Evolutionary conservation across 345 rosid species (phyloP).

Genomic region (Eucalyptus cloeziana): DNA sequence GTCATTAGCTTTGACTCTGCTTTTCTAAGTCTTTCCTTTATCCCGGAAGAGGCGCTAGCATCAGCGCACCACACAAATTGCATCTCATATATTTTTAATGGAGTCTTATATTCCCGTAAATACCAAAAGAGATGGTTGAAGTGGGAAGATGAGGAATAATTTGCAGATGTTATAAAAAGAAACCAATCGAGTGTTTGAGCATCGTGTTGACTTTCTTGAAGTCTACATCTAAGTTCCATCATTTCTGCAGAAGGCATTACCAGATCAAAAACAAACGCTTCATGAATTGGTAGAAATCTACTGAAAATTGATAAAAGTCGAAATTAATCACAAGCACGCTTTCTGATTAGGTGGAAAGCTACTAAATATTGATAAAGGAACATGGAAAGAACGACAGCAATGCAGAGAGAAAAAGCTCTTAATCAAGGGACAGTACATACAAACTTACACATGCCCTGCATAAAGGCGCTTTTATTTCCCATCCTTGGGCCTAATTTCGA

Average conservation of each 20-base stretch:
- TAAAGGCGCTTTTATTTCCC: neutral
- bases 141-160: too few relatives aligned
- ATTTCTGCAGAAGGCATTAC: neutral
- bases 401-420: neutral
- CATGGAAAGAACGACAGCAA: neutral
- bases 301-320: accelerated
- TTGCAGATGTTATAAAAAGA: neutral
- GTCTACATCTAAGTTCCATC: neutral
- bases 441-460: neutral
- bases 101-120: too few relatives aligned
- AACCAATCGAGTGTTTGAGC: neutral
- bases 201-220: neutral
- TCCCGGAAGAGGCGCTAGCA: too few relatives aligned
- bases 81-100: too few relatives aligned
- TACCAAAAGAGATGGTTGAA: too few relatives aligned
- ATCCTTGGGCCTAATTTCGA: slow-evolving; percentile 24
- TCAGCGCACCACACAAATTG: too few relatives aligned
- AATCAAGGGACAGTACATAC: neutral
- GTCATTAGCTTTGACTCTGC: too few relatives aligned
- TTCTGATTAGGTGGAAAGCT: neutral
- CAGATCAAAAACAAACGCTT: too few relatives aligned
- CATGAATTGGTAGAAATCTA: too few relatives aligned
- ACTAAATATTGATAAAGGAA: neutral
- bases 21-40: too few relatives aligned
- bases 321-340: too few relatives aligned